Evolutionary conservation across 208 protist genomes (phyloP), one percentile per base, ranked within the genome.

Genomic region (Trypanosoma lewisi): DNA sequence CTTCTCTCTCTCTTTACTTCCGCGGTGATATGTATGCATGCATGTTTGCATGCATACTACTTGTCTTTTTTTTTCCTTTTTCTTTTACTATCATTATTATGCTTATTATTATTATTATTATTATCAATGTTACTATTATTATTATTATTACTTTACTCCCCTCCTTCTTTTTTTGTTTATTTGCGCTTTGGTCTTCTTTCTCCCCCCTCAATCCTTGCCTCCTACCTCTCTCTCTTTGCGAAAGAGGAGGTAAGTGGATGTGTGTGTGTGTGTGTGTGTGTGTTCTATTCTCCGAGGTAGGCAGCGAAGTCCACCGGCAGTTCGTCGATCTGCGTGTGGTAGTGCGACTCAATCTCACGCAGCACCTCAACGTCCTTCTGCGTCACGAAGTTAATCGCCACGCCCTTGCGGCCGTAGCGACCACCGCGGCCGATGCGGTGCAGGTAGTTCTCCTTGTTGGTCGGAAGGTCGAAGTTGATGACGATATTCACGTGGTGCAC

Each of bases 391-490:
- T 99, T 99, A 87, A 99, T 99, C 44, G 99, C 98, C 53, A 99
- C 95, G 94, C 99, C 99, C 84, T 99, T 99, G 63, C 98, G 87
- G 50, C 99, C 99, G 82, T 99, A 99, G 72, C 99, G 97, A 62
- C 98, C 99, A 66, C 91, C 97, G 73, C 99, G 94, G 82, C 99
- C 99, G 70, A 99, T 99, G 61, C 99, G 82, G 87, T 98, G 89
- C 36, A 99, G 93, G 91, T 99, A 99, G 75, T 96, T 97, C 90
- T 99, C 99, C 71, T 94, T 96, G 84, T 97, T 97, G n/a, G 82
- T 93, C 19, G 99, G 98, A 21, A 99, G 79, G 74, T 99, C 99
- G 83, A 98, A 99, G 96, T 99, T 99, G 85, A 99, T 99, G 73
- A 99, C 99, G 30, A 99, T 95, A 61, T 98, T 99, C 37, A 99